Base-by-base conservation (phyloP, 176 grass and related monocot genomes). In the Guadua angustifolia region DNA sequence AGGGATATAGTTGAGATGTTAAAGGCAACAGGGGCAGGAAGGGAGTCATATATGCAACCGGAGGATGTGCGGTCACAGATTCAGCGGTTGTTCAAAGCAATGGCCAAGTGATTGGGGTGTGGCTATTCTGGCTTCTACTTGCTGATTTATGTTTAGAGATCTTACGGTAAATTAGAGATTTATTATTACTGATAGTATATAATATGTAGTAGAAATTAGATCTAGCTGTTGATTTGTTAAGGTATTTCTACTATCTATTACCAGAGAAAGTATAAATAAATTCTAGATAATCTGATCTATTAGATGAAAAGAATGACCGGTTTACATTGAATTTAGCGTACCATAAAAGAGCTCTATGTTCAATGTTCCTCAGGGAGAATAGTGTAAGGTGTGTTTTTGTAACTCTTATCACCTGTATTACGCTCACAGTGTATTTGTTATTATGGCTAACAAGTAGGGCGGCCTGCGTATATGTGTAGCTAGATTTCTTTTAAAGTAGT, bases 11-110 rank as follows among this genome's bases (percentile, higher is more conserved):
- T 61, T 76, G 62, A 49, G 15, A 76, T 59, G 71, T 82, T 69
- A 17, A 75, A 67, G 51, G 71, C 38, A n/a, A 69, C 49, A 75
- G 25, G 42, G 7, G 5, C 11, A 14, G 26, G 39, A 43, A 43
- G 9, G n/a, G 56, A 24, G 35, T 57, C 52, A 61, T 70, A 69
- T 77, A 18, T 70, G 79, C 71, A 1, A 50, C 50, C 79, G 42
- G 85, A 82, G 79, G 71, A 87, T 60, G 51, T 87, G 78, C 81
- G 67, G 49, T 87, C 15, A 36, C 60, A 38, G 40, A 82, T 87
- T 77, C 79, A 82, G 63, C 79, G 40, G 50, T 76, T 87, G 85
- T 87, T 82, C 71, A 77, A 75, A 87, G 71, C 79, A 82, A 87
- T 87, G 85, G 42, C 26, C 39, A 70, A 58, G 64, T 82, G 43